Base-by-base conservation (phyloP, 2,329 filamentous ascomycete genomes). In the Magnaporthales sp. region DNA sequence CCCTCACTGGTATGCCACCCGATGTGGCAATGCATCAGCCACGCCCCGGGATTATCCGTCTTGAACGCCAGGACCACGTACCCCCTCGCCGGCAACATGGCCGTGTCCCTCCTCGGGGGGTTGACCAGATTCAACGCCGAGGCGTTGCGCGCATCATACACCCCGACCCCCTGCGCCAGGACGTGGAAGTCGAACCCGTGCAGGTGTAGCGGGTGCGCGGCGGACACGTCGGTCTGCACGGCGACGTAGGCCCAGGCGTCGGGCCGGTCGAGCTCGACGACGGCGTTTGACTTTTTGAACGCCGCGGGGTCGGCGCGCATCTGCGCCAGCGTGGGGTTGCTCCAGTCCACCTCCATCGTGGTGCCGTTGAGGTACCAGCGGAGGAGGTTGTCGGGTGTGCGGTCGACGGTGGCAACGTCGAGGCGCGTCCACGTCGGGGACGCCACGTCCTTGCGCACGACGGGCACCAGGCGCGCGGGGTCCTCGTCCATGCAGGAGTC, bases 171-270 rank as follows among this genome's bases (percentile, higher is more conserved):
- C 0, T 75, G 68, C 0, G 86, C 87, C 31, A 89, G 80, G 22
- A 82, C 74, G 70, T 80, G 88, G 75, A 83, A 85, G 72, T 86
- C 87, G 71, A 83, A 85, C 62, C 83, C 82, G 74, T 89, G 87
- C 77, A 88, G 88, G 79, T 89, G 87, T 65, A 89, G 84, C 0
- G 85, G 84, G 67, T 89, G 87, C 11, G 83, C 77, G 7, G 81
- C 75, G 3, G 75, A 74, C 2, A 72, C 15, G n/a, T 74, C 72
- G 3, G 81, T 75, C 30, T 79, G 74, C 67, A 86, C 77, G 68
- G 87, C 77, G 22, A 86, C 71, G 70, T 88, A 85, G 8, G 86
- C 77, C 84, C 84, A 87, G 2, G 80, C 77, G 68, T 77, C 74
- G 67, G 73, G 69, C 10, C 71, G 68, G 30, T 56, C 65, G 8